phyloP scores from a whole-genome alignment of 2,329 filamentous ascomycete genomes.

The Trichoderma cornu-damae region DNA sequence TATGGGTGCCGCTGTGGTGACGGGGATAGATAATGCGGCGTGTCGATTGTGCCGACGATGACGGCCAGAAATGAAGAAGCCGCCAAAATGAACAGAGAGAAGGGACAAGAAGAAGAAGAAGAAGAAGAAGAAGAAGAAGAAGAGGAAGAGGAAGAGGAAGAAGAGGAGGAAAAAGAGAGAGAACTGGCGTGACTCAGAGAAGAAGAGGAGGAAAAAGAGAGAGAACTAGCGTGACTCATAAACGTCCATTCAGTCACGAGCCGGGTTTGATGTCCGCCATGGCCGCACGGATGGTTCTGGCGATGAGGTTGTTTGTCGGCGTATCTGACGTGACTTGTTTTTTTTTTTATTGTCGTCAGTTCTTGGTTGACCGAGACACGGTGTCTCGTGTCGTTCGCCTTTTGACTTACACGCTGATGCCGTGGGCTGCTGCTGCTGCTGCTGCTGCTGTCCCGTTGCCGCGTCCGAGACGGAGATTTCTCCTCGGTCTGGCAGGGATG shows the following conservation, averaged over 20 bases:
- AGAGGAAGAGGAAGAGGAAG: too few species aligned
- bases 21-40: too few species aligned
- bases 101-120: too few species aligned
- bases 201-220: too few species aligned
- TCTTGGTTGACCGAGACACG: neutral
- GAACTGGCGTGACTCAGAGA: too few species aligned
- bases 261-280: conserved; percentile 25
- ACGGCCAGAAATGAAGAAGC: too few species aligned
- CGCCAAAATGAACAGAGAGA: too few species aligned
- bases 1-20: too few species aligned
- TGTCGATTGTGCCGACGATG: too few species aligned
- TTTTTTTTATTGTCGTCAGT: neutral
- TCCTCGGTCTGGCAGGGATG: conserved; percentile 28
- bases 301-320: conserved; percentile 31
- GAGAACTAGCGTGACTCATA: neutral
- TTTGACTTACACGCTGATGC: neutral
- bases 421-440: conserved; percentile 6
- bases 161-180: too few species aligned
- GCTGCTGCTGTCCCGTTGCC: neutral
- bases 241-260: neutral
- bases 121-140: too few species aligned
- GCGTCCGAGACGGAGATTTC: neutral
- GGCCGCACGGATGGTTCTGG: conserved; percentile 30
- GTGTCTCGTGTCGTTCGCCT: neutral
- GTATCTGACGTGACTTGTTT: conserved; percentile 1